These are phyloP conservation scores for Coemansia sp. DNA, from an alignment of 192 early-diverging fungal species.

Conservation along the genomic window DNA sequence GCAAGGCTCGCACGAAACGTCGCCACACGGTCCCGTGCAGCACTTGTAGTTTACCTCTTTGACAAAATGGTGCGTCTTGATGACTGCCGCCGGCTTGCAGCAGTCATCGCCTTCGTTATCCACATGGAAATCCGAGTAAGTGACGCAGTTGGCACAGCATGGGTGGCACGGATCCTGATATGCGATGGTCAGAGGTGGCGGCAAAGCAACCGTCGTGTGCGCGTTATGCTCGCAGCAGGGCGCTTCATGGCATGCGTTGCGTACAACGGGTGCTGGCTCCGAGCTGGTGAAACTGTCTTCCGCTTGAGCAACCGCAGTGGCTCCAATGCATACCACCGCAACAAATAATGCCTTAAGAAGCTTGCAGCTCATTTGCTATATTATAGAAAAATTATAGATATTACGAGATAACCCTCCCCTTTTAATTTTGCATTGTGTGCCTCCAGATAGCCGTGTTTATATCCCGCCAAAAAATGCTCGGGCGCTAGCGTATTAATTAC, in stretches of 20 bases:
- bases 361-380: constrained; percentile 22
- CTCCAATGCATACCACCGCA: constrained; percentile 16
- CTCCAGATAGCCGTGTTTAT: constrained; percentile 4
- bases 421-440: background rate
- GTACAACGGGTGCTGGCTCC: constrained; percentile 14
- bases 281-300: constrained; percentile 17
- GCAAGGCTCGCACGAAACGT: constrained; percentile 50
- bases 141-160: constrained; percentile 48
- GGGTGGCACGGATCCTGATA: constrained; percentile 53
- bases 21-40: constrained; percentile 52
- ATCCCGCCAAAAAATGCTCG: background rate
- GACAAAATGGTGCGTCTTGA: constrained; percentile 53
- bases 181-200: constrained; percentile 45
- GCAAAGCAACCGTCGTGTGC: constrained; percentile 30
- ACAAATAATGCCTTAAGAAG: constrained; percentile 22
- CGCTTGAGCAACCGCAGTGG: constrained; percentile 11
- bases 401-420: background rate
- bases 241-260: constrained; percentile 10
- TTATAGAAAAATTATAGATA: constrained; percentile 2
- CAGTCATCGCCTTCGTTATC: constrained; percentile 48
- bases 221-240: constrained; percentile 15
- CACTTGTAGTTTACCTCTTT: constrained; percentile 55
- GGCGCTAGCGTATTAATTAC: too few relatives aligned
- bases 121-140: constrained; percentile 46
- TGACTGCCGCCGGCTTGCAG: constrained; percentile 53